These are phyloP conservation scores for Tetracladium maxilliforme DNA, from an alignment of 2,329 filamentous ascomycete species.

Conservation along the genomic window DNA sequence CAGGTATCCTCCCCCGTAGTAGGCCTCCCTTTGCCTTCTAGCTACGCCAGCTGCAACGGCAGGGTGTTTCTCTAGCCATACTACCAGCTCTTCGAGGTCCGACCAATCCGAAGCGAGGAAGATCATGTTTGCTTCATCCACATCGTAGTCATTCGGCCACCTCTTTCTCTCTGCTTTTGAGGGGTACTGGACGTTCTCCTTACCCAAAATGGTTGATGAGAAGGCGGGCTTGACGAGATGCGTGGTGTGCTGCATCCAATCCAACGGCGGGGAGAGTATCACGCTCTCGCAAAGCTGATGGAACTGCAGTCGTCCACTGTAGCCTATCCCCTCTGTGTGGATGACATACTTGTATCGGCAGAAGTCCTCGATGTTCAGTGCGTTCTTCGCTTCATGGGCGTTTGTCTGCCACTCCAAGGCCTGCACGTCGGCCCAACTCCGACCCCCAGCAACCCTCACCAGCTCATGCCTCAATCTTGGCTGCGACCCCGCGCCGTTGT, in stretches of 20 bases:
- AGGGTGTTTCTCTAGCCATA: constrained; percentile 28
- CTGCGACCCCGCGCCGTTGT: too few species aligned
- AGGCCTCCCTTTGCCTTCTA: constrained; percentile 25
- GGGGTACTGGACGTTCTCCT: constrained; percentile 1
- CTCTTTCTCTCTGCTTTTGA: constrained; percentile 6
- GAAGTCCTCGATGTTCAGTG: constrained; percentile 31
- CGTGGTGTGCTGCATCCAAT: constrained; percentile 33
- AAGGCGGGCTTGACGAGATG: constrained; percentile 30
- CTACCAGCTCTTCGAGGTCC: constrained; percentile 28
- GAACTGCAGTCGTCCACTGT: constrained; percentile 34
- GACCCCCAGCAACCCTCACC: constrained; percentile 15
- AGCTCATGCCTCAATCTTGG: constrained; percentile 25
- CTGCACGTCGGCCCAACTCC: constrained; percentile 32
- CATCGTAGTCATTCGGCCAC: constrained; percentile 22
- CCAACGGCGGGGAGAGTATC: constrained; percentile 28
- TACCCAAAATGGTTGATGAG: constrained; percentile 12
- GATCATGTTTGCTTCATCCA: constrained; percentile 28
- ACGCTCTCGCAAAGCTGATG: constrained; percentile 33
- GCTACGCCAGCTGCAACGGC: constrained; percentile 29
- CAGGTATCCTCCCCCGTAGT: constrained; percentile 26
- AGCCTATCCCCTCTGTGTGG: constrained; percentile 35
- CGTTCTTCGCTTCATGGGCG: constrained; percentile 22
- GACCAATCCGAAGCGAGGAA: constrained; percentile 35
- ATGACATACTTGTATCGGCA: constrained; percentile 34
- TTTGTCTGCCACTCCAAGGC: constrained; percentile 19